phyloP scores from a whole-genome alignment of 176 grass and related monocot species.

The Oryza brachyantha region DNA sequence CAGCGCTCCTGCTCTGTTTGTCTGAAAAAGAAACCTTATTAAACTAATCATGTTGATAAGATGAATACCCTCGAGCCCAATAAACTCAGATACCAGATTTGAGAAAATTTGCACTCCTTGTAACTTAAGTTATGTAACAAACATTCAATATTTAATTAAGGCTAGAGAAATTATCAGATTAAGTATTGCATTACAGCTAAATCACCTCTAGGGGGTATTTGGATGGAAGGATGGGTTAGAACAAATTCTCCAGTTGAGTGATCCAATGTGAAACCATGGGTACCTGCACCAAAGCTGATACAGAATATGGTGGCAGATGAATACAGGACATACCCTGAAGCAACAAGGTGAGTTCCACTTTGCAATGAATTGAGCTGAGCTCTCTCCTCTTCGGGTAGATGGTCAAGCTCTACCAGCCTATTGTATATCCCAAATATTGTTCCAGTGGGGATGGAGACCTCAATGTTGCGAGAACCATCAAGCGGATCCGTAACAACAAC shows the following conservation, averaged over 20 bases:
- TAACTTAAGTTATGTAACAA: not conserved
- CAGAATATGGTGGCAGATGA: conserved; percentile 92
- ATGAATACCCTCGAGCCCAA: not conserved
- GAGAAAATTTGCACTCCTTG: not conserved
- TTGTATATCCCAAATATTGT: conserved; percentile 91
- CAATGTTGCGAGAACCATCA: conserved; percentile 94
- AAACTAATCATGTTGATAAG: not conserved
- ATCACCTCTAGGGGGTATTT: conserved; percentile 77
- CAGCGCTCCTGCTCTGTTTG: not conserved
- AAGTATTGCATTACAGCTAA: not conserved
- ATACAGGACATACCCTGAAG: conserved; percentile 82
- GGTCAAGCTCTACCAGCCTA: conserved; percentile 69
- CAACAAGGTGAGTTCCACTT: conserved; percentile 58
- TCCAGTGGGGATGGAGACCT: conserved; percentile 91
- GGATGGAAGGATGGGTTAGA: conserved; percentile 80
- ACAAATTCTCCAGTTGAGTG: conserved; percentile 72
- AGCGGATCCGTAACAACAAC: conserved; percentile 83
- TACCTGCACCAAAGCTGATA: conserved; percentile 65
- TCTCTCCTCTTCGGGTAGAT: conserved; percentile 71
- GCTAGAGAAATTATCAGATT: not conserved
- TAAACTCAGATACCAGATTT: not conserved
- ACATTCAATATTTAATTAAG: not conserved
- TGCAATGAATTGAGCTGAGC: conserved; percentile 83
- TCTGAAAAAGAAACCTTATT: not conserved
- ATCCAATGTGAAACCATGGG: conserved; percentile 86